Evolutionary conservation across 192 early-diverging fungal genomes (phyloP).

Genomic region (Backusella psychrophila): DNA sequence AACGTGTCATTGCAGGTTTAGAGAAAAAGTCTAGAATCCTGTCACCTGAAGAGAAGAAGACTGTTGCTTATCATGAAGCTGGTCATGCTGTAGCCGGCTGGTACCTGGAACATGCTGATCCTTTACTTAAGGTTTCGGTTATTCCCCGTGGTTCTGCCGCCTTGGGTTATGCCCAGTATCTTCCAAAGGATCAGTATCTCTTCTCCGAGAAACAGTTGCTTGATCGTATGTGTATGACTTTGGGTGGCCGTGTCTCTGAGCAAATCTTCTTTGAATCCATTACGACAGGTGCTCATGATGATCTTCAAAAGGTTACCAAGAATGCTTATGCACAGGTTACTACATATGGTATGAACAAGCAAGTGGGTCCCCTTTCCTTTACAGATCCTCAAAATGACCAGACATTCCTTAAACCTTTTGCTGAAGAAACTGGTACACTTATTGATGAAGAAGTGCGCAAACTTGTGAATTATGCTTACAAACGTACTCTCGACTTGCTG

Average conservation of each 20-base stretch:
- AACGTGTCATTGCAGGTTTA: slow-evolving; percentile 95
- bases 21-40: slow-evolving; percentile 98
- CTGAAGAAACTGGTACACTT: slow-evolving; percentile 87
- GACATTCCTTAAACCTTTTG: slow-evolving; percentile 93
- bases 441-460: slow-evolving; percentile 96
- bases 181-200: slow-evolving; percentile 96
- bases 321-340: slow-evolving; percentile 98
- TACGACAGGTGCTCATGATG: slow-evolving; percentile 94
- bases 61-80: slow-evolving; percentile 98
- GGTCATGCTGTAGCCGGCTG: slow-evolving; percentile 98
- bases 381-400: slow-evolving; percentile 64
- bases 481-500: slow-evolving; percentile 78
- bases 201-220: slow-evolving; percentile 88
- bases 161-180: slow-evolving; percentile 98
- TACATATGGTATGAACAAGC: slow-evolving; percentile 91
- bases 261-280: slow-evolving; percentile 91
- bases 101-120: slow-evolving; percentile 95
- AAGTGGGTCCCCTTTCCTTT: slow-evolving; percentile 87
- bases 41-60: slow-evolving; percentile 96
- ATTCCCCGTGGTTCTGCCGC: slow-evolving; percentile 95
- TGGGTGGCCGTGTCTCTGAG: slow-evolving; percentile 85
- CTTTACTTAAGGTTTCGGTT: slow-evolving; percentile 95
- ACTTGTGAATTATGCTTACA: slow-evolving; percentile 79
- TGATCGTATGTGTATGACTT: slow-evolving; percentile 90
- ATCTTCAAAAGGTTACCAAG: slow-evolving; percentile 94